phyloP scores from a whole-genome alignment of 345 rosid species.

The Gossypium sturtianum region DNA sequence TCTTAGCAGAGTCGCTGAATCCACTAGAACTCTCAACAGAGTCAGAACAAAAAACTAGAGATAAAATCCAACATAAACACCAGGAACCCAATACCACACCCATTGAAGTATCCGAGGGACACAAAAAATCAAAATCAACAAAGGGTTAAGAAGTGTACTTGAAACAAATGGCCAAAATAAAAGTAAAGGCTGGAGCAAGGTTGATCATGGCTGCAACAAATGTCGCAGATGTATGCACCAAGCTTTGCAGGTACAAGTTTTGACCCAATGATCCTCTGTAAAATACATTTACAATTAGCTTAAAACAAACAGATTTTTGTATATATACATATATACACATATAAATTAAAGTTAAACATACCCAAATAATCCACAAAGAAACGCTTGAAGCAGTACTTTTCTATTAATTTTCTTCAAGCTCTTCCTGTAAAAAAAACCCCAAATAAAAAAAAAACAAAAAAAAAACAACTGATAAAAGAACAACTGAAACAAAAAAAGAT shows the following conservation, averaged over 20 bases:
- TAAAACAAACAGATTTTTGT: neutral
- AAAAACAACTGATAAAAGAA: neutral
- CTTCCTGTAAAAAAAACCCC: neutral
- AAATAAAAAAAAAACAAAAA: neutral
- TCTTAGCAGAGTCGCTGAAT: no score
- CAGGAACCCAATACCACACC: no score
- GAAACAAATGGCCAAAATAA: constrained; percentile 37
- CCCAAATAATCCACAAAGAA: constrained; percentile 51
- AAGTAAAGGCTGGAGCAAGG: constrained; percentile 47
- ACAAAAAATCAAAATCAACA: neutral
- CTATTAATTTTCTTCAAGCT: constrained; percentile 42
- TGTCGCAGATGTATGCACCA: constrained; percentile 50
- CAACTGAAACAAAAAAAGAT: neutral
- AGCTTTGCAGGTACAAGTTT: constrained; percentile 33
- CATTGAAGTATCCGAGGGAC: neutral
- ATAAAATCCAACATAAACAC: no score
- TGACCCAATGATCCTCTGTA: constrained; percentile 33
- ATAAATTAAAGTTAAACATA: neutral
- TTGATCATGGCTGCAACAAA: constrained; percentile 41
- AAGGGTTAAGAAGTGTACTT: constrained; percentile 21
- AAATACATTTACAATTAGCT: neutral
- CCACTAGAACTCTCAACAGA: no score
- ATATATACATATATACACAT: no score
- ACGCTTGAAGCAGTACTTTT: constrained; percentile 32
- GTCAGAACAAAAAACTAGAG: no score